phyloP scores from a whole-genome alignment of 306 rosid species.

The Prunus dulcis region DNA sequence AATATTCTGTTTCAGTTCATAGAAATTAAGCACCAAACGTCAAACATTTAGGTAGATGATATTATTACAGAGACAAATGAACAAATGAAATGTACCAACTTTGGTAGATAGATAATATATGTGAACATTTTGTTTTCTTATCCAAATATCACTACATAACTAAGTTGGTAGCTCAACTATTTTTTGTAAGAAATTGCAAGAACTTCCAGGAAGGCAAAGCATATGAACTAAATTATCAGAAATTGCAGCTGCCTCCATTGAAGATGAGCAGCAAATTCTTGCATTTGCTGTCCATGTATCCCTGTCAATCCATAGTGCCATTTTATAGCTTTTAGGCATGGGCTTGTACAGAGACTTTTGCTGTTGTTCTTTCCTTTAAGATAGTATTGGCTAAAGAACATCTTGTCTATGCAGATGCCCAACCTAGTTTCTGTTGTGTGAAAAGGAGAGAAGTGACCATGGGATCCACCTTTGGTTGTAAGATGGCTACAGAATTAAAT shows the following conservation, averaged over 20 bases:
- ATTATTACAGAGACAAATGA: no score
- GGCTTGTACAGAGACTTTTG: background rate
- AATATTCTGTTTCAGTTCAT: no score
- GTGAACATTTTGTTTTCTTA: no score
- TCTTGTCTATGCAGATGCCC: slow-evolving; percentile 8
- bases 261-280: background rate
- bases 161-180: no score
- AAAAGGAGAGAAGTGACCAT: slow-evolving; percentile 31
- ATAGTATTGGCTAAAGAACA: background rate
- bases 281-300: background rate
- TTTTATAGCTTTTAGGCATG: background rate
- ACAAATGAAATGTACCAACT: no score
- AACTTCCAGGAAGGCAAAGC: background rate
- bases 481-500: slow-evolving; percentile 46
- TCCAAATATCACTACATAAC: no score
- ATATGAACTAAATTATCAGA: background rate
- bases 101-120: no score
- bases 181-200: background rate
- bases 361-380: background rate
- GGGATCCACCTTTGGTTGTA: slow-evolving; percentile 45
- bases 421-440: slow-evolving; percentile 30
- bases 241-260: background rate
- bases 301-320: background rate
- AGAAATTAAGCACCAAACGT: no score
- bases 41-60: no score